Percentiles rank a stretch among this genome's conserved stretches.
phyloP scores from a whole-genome alignment of 2,329 filamentous ascomycete species.

The Endoconidiophora polonica region DNA sequence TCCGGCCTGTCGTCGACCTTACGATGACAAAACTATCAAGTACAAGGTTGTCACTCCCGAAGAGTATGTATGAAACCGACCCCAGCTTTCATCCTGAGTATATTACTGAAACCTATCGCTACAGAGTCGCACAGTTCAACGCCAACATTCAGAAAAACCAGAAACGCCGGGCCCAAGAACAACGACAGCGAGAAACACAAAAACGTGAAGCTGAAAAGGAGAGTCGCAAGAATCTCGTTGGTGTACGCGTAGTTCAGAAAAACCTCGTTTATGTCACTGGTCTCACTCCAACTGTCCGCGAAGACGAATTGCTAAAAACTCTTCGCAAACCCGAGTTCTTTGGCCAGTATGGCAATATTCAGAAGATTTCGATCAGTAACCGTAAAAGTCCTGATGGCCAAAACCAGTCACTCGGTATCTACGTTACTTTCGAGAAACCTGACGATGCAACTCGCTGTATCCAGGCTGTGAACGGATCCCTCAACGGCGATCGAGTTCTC shows the following conservation, averaged over 20 bases:
- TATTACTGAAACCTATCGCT: slow-evolving; percentile 15
- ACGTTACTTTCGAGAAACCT: slow-evolving; percentile 92
- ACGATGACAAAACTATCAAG: slow-evolving; percentile 93
- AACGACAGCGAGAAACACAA: slow-evolving; percentile 84
- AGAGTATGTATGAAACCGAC: slow-evolving; percentile 47
- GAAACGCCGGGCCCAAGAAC: slow-evolving; percentile 70
- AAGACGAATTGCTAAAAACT: slow-evolving; percentile 83
- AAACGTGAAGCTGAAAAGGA: slow-evolving; percentile 93
- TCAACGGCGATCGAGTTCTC: slow-evolving; percentile 73
- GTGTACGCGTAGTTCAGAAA: slow-evolving; percentile 91
- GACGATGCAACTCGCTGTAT: slow-evolving; percentile 85
- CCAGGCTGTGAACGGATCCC: slow-evolving; percentile 75
- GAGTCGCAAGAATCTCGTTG: slow-evolving; percentile 88
- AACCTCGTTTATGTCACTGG: slow-evolving; percentile 97
- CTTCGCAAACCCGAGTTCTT: slow-evolving; percentile 86
- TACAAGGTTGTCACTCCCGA: slow-evolving; percentile 91
- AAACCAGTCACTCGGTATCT: slow-evolving; percentile 83
- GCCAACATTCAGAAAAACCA: slow-evolving; percentile 75
- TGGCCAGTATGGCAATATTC: slow-evolving; percentile 93
- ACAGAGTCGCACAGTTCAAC: slow-evolving; percentile 55
- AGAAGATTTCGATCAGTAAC: slow-evolving; percentile 98
- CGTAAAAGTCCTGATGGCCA: slow-evolving; percentile 61
- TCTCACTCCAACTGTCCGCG: slow-evolving; percentile 74
- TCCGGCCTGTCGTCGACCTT: slow-evolving; percentile 88
- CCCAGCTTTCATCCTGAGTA: background rate